Base-by-base conservation (phyloP, 1,139 yeast species). In the Yamadazyma mexicana region DNA sequence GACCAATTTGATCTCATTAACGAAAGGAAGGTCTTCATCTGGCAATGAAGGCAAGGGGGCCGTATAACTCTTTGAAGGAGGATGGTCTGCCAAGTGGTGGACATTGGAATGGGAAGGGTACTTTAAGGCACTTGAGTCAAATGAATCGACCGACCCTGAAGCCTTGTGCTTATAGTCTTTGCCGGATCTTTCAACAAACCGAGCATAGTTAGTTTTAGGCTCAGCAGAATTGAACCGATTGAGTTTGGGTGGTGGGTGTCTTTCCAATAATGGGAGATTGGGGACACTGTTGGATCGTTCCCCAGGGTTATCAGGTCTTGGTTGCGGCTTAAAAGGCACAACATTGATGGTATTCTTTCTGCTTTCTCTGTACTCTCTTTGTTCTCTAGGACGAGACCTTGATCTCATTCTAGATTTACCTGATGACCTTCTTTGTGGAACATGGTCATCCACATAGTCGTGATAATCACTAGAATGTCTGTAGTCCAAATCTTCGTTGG, bases 11-110 rank as follows among this genome's bases (percentile, higher is more conserved):
- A 69, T 64, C 46, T 66, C 70, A 47, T 68, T 66, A 23, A 66
- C 64, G 33, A 69, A 62, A 5, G 75, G 75, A 38, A 69, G 56
- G 27, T 68, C 75, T 24, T 63, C 66, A 16, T 42, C 40, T 17
- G 51, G 50, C 25, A 46, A 38, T 4, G 44, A 41, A 3, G 54
- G 51, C 15, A 55, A 52, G 12, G 51, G 45, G 17, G 39, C 40
- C 35, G 35, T 25, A 15, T 31, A 31, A 14, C 12, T 16, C 12
- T 29, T 29, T n/a, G 18, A 3, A 4, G 20, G 31, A 6, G 3
- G 31, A 5, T 16, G 12, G 7, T 31, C 33, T 17, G 20, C 26
- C 12, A 27, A 4, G 9, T 17, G 27, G 18, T 14, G 15, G 11
- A n/a, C n/a, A n/a, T n/a, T n/a, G n/a, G n/a, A n/a, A n/a, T n/a